Percentiles rank a stretch among this genome's conserved stretches.
phyloP scores from a whole-genome alignment of 805 yeast species.

The Nakazawaea holstii region DNA sequence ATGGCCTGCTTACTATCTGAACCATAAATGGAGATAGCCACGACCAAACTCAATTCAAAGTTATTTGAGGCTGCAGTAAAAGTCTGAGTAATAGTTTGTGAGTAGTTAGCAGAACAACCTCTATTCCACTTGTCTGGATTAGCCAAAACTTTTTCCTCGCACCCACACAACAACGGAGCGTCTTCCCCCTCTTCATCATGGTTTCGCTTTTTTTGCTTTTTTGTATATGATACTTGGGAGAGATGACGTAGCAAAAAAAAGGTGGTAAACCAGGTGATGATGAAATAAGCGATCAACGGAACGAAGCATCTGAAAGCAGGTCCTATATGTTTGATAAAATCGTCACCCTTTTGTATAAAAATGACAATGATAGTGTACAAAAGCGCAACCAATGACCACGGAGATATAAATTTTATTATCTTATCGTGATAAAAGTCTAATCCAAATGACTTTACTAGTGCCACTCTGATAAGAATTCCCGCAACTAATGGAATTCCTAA shows the following conservation, averaged over 20 bases:
- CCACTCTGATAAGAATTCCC: constrained; percentile 38
- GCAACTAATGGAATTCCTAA: constrained; percentile 47
- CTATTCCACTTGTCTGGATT: constrained; percentile 18
- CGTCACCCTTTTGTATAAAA: constrained; percentile 45
- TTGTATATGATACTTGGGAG: constrained; percentile 13
- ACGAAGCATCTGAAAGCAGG: constrained; percentile 44
- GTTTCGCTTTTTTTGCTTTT: not conserved
- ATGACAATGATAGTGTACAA: constrained; percentile 47
- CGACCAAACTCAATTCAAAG: constrained; percentile 51
- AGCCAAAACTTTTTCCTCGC: constrained; percentile 26
- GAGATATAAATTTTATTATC: constrained; percentile 37
- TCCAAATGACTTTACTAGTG: constrained; percentile 23
- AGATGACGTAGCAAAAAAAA: constrained; percentile 30
- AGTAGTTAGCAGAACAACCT: constrained; percentile 34
- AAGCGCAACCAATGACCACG: constrained; percentile 47
- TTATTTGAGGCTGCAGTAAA: constrained; percentile 57
- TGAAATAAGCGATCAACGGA: constrained; percentile 44
- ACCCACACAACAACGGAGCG: constrained; percentile 28
- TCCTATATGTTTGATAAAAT: constrained; percentile 41
- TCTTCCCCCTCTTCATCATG: constrained; percentile 14
- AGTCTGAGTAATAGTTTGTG: constrained; percentile 40
- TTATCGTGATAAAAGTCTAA: constrained; percentile 25
- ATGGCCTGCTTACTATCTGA: constrained; percentile 45
- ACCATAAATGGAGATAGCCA: constrained; percentile 48
- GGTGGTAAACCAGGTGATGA: constrained; percentile 41